Evolutionary conservation across 1,284 basidiomycete genomes (phyloP), one percentile per base, ranked within the genome.

Genomic region (Sutorius eximius): DNA sequence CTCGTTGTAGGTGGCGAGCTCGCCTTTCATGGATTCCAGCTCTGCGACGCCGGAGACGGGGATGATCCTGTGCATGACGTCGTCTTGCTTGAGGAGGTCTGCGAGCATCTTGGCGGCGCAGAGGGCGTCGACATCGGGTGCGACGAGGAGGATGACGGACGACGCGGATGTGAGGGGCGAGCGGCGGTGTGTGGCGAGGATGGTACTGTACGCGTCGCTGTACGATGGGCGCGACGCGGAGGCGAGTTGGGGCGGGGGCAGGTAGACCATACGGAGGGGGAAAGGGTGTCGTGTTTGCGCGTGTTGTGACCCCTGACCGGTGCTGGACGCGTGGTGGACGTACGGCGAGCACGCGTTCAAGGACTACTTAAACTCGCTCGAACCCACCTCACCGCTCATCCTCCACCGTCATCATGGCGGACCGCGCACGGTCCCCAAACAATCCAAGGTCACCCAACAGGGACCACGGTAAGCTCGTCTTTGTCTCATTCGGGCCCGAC

Each of bases 41-140:
- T 89, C 88, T 20, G 82, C 78, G 61, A 93, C 89, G 1, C 95
- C 94, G 29, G 93, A 89, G 1, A 98, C 87, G n/a, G 96, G 96
- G 22, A 95, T 87, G 58, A 95, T 84, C 42, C 92, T 84, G 72
- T 97, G 90, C 67, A 91, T 88, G 22, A 99, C 85, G 64, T 97
- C 94, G 77, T 99, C 97, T 62, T 96, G 91, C 60, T 87, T 89
- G 73, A 99, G 86, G 20, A 99, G 77, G 36, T 87, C 86, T n/a
- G 88, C 87, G 44, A 99, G 82, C 80, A 98, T 95, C 45, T 88
- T 82, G 5, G 91, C 85, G 6, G 93, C 94, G 72, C 92, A 95
- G 7, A 97, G 75, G 15, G 92, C 90, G 73, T 97, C 94, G 45
- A 95, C 90, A 67, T 95, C 91, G 12, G 93, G 90, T 4, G 93